Evolutionary conservation across 331 rosid species (phyloP), one percentile per base, ranked within the genome.

Genomic region (Cydonia oblonga): DNA sequence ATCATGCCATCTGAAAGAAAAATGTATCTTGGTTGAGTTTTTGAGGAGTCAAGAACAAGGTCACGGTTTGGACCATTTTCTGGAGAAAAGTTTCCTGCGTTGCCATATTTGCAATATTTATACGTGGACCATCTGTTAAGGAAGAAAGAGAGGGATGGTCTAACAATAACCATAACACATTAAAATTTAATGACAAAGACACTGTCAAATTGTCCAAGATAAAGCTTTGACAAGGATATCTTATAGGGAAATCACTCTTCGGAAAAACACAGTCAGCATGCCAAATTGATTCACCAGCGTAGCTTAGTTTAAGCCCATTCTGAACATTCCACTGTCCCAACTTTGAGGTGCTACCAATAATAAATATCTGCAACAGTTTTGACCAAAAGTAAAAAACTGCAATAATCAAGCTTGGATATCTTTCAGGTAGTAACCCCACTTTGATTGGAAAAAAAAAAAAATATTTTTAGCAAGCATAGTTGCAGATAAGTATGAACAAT

Each of bases 1-100:
- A 89, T 56, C 96, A 93, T 87, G 80, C 96, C 95, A 85, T 93
- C 98, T 22, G 96, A 89, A 69, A 87, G 87, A 76, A 77, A 61
- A 77, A 93, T 82, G 75, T 80, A 83, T 80, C 85, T 86, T 2
- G 84, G 86, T 73, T 88, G 90, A 71, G 68, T 49, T 54, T 74
- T 81, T 38, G 93, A 85, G 49, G 91, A 75, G 75, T 80, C 89
- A 18, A 82, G 76, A 16, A 79, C 64, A 24, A 88, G 79, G 81
- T 87, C 96, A 16, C 97, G 91, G 77, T 88, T 84, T 82, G 88
- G 82, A 74, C 96, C 90, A 53, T 78, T 77, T 85, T 93, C 98
- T 66, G 89, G 68, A 84, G 88, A 84, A 53, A 81, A 33, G 20
- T 68, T 86, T 81, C 90, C 97, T 53, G 77, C 84, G 75, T 69